Evolutionary conservation across 2,329 filamentous ascomycete genomes (phyloP).

Genomic region (Iodosphaeria phyllophila): DNA sequence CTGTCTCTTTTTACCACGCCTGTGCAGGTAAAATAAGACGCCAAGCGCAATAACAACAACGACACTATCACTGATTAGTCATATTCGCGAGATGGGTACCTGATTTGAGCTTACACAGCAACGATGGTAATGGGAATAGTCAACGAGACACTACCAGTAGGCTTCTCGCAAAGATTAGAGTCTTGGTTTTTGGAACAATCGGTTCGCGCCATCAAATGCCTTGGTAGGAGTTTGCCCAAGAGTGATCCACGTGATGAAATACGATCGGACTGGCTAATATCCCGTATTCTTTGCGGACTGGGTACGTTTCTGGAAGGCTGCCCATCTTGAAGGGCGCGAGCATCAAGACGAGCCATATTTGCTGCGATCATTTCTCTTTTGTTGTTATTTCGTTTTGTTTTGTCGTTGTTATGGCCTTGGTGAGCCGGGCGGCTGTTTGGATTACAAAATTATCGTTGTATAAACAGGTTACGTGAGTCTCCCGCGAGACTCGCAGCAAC

Average conservation of each 20-base stretch:
- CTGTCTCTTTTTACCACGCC: slow-evolving; percentile 55
- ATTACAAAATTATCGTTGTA: slow-evolving; percentile 2
- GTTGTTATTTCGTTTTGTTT: slow-evolving; percentile 1
- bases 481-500: background rate
- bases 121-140: slow-evolving; percentile 50
- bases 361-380: no score
- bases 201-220: slow-evolving; percentile 1
- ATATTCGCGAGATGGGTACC: background rate
- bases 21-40: slow-evolving; percentile 60
- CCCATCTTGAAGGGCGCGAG: no score
- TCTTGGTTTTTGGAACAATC: slow-evolving; percentile 7
- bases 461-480: background rate
- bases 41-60: slow-evolving; percentile 49
- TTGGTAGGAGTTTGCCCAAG: background rate
- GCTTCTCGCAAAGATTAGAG: slow-evolving; percentile 38
- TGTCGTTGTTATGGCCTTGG: slow-evolving; percentile 4
- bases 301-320: no score
- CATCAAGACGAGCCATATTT: no score
- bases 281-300: no score
- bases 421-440: slow-evolving; percentile 3
- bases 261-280: no score
- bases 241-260: no score
- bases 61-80: slow-evolving; percentile 34
- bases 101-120: slow-evolving; percentile 41
- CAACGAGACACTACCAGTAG: slow-evolving; percentile 23